These are phyloP conservation scores for Vickermania ingenoplastis DNA, from an alignment of 208 protist species.

Conservation along the genomic window DNA sequence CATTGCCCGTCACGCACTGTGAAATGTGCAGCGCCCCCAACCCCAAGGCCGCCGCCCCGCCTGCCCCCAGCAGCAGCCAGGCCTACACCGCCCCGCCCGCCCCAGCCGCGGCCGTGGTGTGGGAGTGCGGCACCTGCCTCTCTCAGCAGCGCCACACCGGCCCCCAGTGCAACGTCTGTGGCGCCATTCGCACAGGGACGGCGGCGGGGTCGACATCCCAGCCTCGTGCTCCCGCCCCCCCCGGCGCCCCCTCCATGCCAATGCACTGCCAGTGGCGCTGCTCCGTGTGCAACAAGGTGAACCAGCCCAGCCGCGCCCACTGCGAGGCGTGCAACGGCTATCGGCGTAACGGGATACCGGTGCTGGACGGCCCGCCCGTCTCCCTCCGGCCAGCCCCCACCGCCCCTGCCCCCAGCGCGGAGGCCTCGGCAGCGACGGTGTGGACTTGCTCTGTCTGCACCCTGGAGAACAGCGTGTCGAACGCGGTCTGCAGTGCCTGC, in stretches of 20 bases:
- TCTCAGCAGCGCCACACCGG: slow-evolving; percentile 35
- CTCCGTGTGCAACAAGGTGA: slow-evolving; percentile 53
- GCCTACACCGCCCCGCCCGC: background rate
- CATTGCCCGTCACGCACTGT: slow-evolving; percentile 28
- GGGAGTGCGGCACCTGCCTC: slow-evolving; percentile 58
- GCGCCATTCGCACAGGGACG: slow-evolving; percentile 30
- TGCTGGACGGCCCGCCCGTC: background rate
- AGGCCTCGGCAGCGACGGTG: slow-evolving; percentile 11
- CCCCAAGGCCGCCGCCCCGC: background rate
- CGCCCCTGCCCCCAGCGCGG: background rate
- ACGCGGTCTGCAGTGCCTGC: slow-evolving; percentile 56
- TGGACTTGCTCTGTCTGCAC: slow-evolving; percentile 78
- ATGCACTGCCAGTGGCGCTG: slow-evolving; percentile 36
- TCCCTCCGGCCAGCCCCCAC: background rate
- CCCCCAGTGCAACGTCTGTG: slow-evolving; percentile 48
- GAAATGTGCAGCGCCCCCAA: slow-evolving; percentile 49
- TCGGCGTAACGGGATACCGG: slow-evolving; percentile 51
- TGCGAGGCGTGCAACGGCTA: slow-evolving; percentile 54
- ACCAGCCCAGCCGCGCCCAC: slow-evolving; percentile 19
- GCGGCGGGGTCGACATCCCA: slow-evolving; percentile 4
- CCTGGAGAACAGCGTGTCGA: slow-evolving; percentile 44
- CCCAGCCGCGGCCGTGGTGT: slow-evolving; percentile 5
- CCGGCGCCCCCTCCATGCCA: slow-evolving; percentile 2
- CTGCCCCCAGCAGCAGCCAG: slow-evolving; percentile 23
- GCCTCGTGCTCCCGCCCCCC: slow-evolving; percentile 3